phyloP scores from a whole-genome alignment of 106 monocot species.

The Cymbidium sinense region DNA sequence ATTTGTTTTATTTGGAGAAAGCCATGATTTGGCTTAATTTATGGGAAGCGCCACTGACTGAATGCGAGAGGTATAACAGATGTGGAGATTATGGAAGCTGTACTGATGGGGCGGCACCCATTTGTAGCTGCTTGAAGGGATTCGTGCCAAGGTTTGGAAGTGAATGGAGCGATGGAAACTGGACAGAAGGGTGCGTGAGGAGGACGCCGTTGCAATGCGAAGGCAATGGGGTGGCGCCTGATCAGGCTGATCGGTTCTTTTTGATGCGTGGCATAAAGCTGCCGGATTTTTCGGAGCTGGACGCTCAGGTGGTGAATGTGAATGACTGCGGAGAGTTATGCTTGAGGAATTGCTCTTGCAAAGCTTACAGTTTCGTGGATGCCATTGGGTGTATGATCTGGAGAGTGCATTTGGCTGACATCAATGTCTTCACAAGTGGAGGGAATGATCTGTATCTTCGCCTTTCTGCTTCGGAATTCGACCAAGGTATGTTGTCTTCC shows the following conservation, averaged over 20 bases:
- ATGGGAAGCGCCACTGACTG: neutral
- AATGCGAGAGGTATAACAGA: constrained; percentile 2
- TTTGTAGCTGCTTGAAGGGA: constrained; percentile 21
- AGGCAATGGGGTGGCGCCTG: neutral
- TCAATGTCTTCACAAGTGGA: constrained; percentile 4
- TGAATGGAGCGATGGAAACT: constrained; percentile 29
- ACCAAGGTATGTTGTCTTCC: neutral
- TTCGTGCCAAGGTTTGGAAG: constrained; percentile 3
- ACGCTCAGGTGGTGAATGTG: neutral
- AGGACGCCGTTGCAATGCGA: constrained; percentile 22
- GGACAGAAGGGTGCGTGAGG: constrained; percentile 24
- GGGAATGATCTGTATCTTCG: constrained; percentile 22
- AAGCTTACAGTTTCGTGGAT: constrained; percentile 11
- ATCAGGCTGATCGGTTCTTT: constrained; percentile 25
- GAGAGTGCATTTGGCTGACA: constrained; percentile 1
- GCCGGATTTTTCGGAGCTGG: constrained; percentile 19
- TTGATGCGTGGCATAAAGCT: constrained; percentile 18
- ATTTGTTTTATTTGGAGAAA: neutral
- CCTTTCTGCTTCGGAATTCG: constrained; percentile 20
- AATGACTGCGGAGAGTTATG: constrained; percentile 9
- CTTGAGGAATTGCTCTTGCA: constrained; percentile 22
- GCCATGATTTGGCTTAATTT: neutral
- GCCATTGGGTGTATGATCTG: constrained; percentile 21
- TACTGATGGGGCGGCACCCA: constrained; percentile 7
- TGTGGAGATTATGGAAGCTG: constrained; percentile 13